A percentile compares a stretch with the other conserved stretches of the same genome.
Evolutionary conservation across 179 eudicot genomes (phyloP).

Genomic region (Corrigiola litoralis): DNA sequence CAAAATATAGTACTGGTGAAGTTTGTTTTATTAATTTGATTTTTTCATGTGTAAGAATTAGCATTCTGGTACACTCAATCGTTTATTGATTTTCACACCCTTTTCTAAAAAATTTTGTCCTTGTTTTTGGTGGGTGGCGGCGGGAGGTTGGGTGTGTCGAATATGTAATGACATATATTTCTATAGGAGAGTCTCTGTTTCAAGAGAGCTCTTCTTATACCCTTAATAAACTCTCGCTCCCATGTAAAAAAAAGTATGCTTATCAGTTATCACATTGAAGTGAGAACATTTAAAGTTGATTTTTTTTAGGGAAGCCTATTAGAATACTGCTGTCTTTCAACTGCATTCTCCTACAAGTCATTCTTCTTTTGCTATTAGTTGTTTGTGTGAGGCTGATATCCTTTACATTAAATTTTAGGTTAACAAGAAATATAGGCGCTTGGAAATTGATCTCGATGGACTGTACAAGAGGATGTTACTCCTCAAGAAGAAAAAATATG

Average conservation of each 20-base stretch:
- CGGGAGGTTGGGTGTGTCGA: not conserved
- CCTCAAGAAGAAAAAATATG: constrained; percentile 96
- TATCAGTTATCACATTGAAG: not conserved
- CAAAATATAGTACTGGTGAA: not conserved
- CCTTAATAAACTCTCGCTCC: too few species aligned
- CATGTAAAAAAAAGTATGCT: too few species aligned
- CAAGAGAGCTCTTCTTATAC: too few species aligned
- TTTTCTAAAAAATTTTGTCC: too few species aligned
- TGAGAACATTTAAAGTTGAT: not conserved
- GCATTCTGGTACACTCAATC: not conserved
- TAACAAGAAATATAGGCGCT: constrained; percentile 79
- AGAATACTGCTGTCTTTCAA: not conserved
- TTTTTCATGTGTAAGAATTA: not conserved
- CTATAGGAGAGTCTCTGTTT: too few species aligned
- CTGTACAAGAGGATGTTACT: constrained; percentile 93
- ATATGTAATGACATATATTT: not conserved
- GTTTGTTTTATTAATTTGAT: not conserved
- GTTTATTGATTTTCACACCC: not conserved
- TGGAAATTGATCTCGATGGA: constrained; percentile 98
- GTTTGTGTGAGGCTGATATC: constrained; percentile 7
- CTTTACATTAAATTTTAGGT: constrained; percentile 40
- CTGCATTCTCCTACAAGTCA: not conserved
- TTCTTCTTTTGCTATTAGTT: not conserved
- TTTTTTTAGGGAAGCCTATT: not conserved
- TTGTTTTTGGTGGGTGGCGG: not conserved